Evolutionary conservation across 1,284 basidiomycete genomes (phyloP).

Genomic region (Ustilago vetiveriae): DNA sequence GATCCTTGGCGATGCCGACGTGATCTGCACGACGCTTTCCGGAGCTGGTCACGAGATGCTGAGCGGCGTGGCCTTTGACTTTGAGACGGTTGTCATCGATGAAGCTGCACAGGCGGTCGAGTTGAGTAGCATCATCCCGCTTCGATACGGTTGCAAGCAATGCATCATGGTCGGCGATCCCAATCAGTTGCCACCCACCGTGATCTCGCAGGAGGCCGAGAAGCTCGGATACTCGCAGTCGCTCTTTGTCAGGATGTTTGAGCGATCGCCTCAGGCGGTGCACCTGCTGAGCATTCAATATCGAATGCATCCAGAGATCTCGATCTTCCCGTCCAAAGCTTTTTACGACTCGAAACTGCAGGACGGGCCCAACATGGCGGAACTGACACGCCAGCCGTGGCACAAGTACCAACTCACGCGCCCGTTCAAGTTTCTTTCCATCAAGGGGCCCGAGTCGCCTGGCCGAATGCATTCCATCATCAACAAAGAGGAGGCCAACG

Average conservation of each 20-base stretch:
- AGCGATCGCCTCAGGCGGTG: conserved; percentile 79
- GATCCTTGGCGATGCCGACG: conserved; percentile 74
- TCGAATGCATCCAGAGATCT: conserved; percentile 98
- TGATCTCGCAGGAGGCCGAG: conserved; percentile 86
- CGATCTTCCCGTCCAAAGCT: conserved; percentile 83
- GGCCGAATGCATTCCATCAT: conserved; percentile 77
- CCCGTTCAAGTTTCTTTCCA: conserved; percentile 82
- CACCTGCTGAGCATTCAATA: conserved; percentile 97
- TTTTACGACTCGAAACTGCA: conserved; percentile 86
- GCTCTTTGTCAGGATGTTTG: conserved; percentile 91
- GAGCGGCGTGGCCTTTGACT: conserved; percentile 77
- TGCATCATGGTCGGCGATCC: conserved; percentile 98
- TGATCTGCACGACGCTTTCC: conserved; percentile 93
- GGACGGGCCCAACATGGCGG: conserved; percentile 89
- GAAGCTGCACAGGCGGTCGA: conserved; percentile 98
- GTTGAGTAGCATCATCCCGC: conserved; percentile 92
- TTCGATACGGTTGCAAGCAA: conserved; percentile 84
- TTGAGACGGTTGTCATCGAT: conserved; percentile 96
- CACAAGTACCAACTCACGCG: conserved; percentile 82
- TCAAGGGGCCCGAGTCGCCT: conserved; percentile 72
- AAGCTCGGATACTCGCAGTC: conserved; percentile 85
- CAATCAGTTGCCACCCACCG: conserved; percentile 95
- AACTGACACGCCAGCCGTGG: conserved; percentile 86
- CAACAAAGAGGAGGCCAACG: conserved; percentile 80
- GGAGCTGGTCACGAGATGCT: conserved; percentile 86